Evolutionary conservation across 805 yeast genomes (phyloP), one percentile per base, ranked within the genome.

Genomic region (Hanseniaspora guilliermondii): DNA sequence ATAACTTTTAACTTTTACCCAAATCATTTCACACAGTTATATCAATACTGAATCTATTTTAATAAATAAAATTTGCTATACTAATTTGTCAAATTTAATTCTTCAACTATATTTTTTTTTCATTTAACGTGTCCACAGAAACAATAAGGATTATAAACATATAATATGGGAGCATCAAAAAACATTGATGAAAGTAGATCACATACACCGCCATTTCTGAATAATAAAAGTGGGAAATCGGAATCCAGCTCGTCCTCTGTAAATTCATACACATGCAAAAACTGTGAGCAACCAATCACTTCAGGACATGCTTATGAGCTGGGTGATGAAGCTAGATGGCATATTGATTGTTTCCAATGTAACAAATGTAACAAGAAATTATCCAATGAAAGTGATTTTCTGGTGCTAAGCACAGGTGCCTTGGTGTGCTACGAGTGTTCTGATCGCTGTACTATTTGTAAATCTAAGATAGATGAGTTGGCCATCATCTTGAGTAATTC

Each of bases 231-330:
- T 3, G 27, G 19, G 17, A 37, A 22, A 12, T n/a, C 41, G 12
- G 21, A 12, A 32, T 17, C 47, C 25, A n/a, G 22, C 8, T 32
- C 49, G 12, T 46, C 49, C 11, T 36, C 9, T 22, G 19, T 33
- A 35, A 22, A 11, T 25, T 24, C 33, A 25, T 35, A 47, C 11
- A 53, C 46, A n/a, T 73, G 76, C 64, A 68, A 71, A 52, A 61
- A 73, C 53, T 77, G 82, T 59, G 62, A 70, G 39, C 64, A 75
- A 56, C 71, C 83, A 27, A 85, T 91, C 48, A 77, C 77, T 19
- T 95, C 87, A 62, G 96, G 96, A 33, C 94, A 89, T 59, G 97
- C 97, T 2, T 93, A 87, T 65, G 97, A 91, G 65, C 73, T 91
- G 49, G 96, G 96, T 24, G 94, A 85, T 27, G 91, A 87, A 64